A percentile compares a stretch with the other conserved stretches of the same genome.
Evolutionary conservation across 2,329 filamentous ascomycete species (phyloP).

Genomic region (Trichoderma koningii): DNA sequence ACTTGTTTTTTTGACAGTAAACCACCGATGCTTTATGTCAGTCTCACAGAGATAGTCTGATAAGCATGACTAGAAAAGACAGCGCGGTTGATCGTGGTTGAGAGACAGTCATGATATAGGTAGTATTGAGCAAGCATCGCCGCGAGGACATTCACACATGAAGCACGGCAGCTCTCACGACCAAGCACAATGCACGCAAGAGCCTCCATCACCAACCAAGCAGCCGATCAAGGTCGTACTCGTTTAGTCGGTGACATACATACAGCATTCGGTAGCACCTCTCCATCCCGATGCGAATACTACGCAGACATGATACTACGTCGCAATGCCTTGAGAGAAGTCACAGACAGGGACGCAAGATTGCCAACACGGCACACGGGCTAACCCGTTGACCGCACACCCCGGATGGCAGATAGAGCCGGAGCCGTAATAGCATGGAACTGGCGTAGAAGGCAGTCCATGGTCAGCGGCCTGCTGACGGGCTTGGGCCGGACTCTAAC

Average conservation of each 20-base stretch:
- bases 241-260: background rate
- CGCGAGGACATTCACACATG: background rate
- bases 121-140: background rate
- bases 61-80: too few relatives aligned
- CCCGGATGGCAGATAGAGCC: background rate
- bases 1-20: too few relatives aligned
- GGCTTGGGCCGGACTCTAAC: constrained; percentile 11
- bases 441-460: background rate
- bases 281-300: too few relatives aligned
- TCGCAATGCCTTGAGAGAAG: too few relatives aligned
- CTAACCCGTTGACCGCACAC: constrained; percentile 18
- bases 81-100: too few relatives aligned
- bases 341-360: background rate
- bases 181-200: background rate
- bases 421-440: constrained; percentile 1
- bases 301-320: background rate
- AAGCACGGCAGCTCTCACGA: background rate
- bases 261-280: background rate
- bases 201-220: constrained; percentile 8
- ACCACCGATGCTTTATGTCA: too few relatives aligned
- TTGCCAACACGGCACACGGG: constrained; percentile 4
- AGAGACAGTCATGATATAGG: too few relatives aligned
- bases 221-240: background rate
- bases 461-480: constrained; percentile 23
- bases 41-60: too few relatives aligned